Percentiles rank a stretch among this genome's conserved stretches.
phyloP scores from a whole-genome alignment of 1,284 basidiomycete genomes.

The Thelephora terrestris region DNA sequence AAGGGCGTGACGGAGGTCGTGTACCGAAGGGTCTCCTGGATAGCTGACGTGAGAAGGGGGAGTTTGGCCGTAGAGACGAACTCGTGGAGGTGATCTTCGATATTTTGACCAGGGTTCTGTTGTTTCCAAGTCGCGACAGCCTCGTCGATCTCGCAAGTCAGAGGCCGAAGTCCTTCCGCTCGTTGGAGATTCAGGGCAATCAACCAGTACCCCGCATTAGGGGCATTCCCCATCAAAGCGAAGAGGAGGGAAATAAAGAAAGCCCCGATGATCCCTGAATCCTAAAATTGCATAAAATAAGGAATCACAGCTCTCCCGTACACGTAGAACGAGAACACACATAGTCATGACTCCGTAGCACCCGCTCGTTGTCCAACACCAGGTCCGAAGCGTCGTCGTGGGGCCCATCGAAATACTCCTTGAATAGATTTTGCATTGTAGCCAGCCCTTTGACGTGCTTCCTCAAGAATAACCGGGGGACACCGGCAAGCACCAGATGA shows the following conservation, averaged over 20 bases:
- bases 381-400: slow-evolving; percentile 13
- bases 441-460: slow-evolving; percentile 13
- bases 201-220: slow-evolving; percentile 21
- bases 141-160: slow-evolving; percentile 19
- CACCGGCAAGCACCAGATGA: slow-evolving; percentile 18
- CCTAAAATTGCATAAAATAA: neutral
- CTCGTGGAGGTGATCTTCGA: slow-evolving; percentile 9
- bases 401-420: slow-evolving; percentile 16
- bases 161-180: slow-evolving; percentile 13
- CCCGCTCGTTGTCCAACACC: slow-evolving; percentile 7
- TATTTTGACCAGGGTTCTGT: slow-evolving; percentile 7
- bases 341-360: slow-evolving; percentile 10
- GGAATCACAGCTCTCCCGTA: neutral
- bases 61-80: slow-evolving; percentile 7
- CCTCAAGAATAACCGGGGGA: slow-evolving; percentile 10
- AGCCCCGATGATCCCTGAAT: slow-evolving; percentile 4
- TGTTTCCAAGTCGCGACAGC: slow-evolving; percentile 10
- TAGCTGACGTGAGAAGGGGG: slow-evolving; percentile 20
- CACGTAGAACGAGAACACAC: slow-evolving; percentile 2
- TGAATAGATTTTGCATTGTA: slow-evolving; percentile 14
- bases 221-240: slow-evolving; percentile 23
- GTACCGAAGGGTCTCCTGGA: slow-evolving; percentile 25
- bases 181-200: slow-evolving; percentile 19
- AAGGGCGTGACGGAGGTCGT: slow-evolving; percentile 22
- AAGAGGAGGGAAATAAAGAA: slow-evolving; percentile 16